These are phyloP conservation scores for Epicoccum sorghinum DNA, from an alignment of 2,329 filamentous ascomycete species.

Conservation along the genomic window DNA sequence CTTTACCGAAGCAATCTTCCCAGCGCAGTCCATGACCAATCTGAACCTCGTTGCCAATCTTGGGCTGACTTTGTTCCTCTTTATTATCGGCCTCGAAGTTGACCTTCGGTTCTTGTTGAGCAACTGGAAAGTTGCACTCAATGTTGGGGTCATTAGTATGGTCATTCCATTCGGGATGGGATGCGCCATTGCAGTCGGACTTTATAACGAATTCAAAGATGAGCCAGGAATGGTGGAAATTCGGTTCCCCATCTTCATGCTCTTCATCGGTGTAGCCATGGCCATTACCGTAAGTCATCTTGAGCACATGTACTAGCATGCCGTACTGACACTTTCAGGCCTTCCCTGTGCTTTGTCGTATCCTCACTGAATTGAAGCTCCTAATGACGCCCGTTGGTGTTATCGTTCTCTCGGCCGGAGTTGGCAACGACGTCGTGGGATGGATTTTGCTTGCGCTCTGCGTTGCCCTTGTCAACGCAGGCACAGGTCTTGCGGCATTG, in stretches of 20 bases:
- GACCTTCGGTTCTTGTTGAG: conserved; percentile 76
- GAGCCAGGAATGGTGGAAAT: conserved; percentile 64
- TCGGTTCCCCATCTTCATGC: conserved; percentile 66
- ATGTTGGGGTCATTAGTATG: conserved; percentile 81
- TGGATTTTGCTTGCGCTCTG: conserved; percentile 94
- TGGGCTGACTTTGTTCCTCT: conserved; percentile 83
- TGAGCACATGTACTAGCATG: no score
- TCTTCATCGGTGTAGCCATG: conserved; percentile 92
- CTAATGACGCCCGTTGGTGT: conserved; percentile 83
- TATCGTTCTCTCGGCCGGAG: conserved; percentile 86
- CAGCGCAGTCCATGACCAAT: conserved; percentile 73
- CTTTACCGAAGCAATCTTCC: conserved; percentile 79
- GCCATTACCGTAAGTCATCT: conserved; percentile 74
- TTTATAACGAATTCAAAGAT: conserved; percentile 74
- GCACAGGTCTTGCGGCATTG: conserved; percentile 78
- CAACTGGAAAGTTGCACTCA: conserved; percentile 81
- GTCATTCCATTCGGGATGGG: conserved; percentile 82
- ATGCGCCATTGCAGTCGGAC: conserved; percentile 77
- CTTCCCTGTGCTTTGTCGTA: conserved; percentile 91
- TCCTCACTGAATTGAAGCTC: conserved; percentile 87
- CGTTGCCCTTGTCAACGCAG: conserved; percentile 89
- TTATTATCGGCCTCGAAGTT: conserved; percentile 86
- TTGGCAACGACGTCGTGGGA: conserved; percentile 86
- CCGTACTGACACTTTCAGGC: conserved; percentile 51
- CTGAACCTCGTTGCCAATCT: conserved; percentile 81